phyloP scores from a whole-genome alignment of 2,329 filamentous ascomycete species.

The Emergomyces orientalis region DNA sequence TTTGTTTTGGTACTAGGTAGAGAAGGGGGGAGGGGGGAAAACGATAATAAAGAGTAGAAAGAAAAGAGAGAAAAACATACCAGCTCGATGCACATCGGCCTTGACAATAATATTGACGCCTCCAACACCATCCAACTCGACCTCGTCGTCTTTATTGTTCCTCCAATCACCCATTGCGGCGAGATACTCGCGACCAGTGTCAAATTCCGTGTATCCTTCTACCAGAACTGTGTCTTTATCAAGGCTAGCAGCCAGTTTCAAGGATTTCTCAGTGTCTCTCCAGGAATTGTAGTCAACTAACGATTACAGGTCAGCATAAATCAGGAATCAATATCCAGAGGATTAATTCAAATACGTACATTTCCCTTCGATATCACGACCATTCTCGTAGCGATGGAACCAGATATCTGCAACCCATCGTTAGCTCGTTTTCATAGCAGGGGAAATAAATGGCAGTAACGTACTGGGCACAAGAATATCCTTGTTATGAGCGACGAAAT shows the following conservation, averaged over 20 bases:
- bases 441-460: conserved; percentile 27
- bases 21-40: conserved; percentile 16
- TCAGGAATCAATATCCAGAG: background rate
- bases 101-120: conserved; percentile 97
- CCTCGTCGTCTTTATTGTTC: conserved; percentile 82
- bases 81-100: conserved; percentile 90
- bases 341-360: conserved; percentile 49
- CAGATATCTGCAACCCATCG: conserved; percentile 61
- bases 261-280: conserved; percentile 82
- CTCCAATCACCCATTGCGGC: conserved; percentile 85
- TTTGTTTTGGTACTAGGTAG: background rate
- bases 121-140: conserved; percentile 88
- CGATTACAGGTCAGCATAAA: conserved; percentile 4
- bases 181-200: conserved; percentile 85
- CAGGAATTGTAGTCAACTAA: conserved; percentile 97
- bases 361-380: conserved; percentile 82
- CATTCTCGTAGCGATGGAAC: conserved; percentile 83
- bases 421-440: background rate
- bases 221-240: conserved; percentile 75
- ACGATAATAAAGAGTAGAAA: too few relatives aligned
- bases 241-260: conserved; percentile 62
- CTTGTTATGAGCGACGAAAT: conserved; percentile 87
- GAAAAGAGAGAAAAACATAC: conserved; percentile 41
- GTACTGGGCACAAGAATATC: conserved; percentile 92
- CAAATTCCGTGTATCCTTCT: conserved; percentile 90